These are phyloP conservation scores for Phytopythium oedochilum DNA, from an alignment of 352 stramenopile genomes.

Conservation along the genomic window DNA sequence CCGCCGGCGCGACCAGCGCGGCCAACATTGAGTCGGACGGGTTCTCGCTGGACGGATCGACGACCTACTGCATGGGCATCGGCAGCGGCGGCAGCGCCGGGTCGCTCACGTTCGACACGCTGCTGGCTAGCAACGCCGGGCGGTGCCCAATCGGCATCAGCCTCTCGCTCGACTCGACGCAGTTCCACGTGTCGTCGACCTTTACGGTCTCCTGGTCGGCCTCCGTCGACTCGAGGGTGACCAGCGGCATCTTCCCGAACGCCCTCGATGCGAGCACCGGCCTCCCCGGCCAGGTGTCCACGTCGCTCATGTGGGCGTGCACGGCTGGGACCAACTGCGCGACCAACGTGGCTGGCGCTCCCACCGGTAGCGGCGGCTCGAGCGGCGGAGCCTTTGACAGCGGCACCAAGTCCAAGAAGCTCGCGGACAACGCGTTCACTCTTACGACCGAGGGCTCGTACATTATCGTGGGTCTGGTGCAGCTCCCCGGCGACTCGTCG, in stretches of 20 bases:
- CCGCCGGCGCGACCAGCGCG: slow-evolving; percentile 7
- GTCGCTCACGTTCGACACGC: slow-evolving; percentile 37
- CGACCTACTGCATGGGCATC: slow-evolving; percentile 74
- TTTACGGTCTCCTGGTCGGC: slow-evolving; percentile 55
- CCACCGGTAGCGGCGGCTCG: slow-evolving; percentile 24
- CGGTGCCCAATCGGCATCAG: slow-evolving; percentile 55
- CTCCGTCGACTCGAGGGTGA: slow-evolving; percentile 21
- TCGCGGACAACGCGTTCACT: slow-evolving; percentile 44
- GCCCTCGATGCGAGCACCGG: slow-evolving; percentile 40
- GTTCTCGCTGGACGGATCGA: slow-evolving; percentile 53
- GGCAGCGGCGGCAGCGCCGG: slow-evolving; percentile 11
- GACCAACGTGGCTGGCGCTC: slow-evolving; percentile 33
- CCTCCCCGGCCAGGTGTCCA: slow-evolving; percentile 25
- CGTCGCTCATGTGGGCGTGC: slow-evolving; percentile 53
- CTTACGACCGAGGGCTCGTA: slow-evolving; percentile 50
- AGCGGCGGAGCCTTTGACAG: slow-evolving; percentile 35
- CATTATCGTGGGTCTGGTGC: slow-evolving; percentile 58
- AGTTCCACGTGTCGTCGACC: slow-evolving; percentile 42
- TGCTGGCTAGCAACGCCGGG: slow-evolving; percentile 40
- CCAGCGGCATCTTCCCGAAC: slow-evolving; percentile 56
- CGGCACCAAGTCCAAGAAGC: slow-evolving; percentile 28
- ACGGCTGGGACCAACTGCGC: slow-evolving; percentile 62
- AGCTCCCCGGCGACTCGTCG: slow-evolving; percentile 43
- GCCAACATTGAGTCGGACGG: slow-evolving; percentile 53
- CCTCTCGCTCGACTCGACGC: slow-evolving; percentile 26